Base-by-base conservation (phyloP, 257 asterid genomes). In the Solanum medicagineum region DNA sequence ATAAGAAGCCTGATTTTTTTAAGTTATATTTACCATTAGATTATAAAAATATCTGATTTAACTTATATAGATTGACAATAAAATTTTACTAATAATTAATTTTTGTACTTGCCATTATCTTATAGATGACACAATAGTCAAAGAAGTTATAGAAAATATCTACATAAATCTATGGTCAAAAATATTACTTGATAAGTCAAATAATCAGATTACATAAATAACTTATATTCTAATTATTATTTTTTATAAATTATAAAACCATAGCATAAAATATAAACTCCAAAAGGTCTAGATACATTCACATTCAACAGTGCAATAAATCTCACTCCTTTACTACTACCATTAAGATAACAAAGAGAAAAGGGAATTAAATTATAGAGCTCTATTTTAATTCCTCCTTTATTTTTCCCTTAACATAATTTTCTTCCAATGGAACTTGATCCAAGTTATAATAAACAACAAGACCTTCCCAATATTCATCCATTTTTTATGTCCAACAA, bases 381-480 rank as follows among this genome's bases (percentile, higher is more conserved):
- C 60, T 82, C 59, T 81, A 29, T 29, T 66, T 44, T 81, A 26
- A 65, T 36, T 82, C 56, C 59, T 65, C 65, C 55, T 70, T 47
- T 10, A 86, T 73, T 81, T 81, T 49, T 85, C 4, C 20, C 47
- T 57, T 8, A 1, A n/a, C 5, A 16, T 24, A 10, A 44, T 83
- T 24, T 45, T 5, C 60, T 77, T 86, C 44, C 51, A 47, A 88
- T 88, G 92, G 91, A 90, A 70, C 51, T 56, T 49, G 70, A 56
- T 19, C 53, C 86, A 81, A n/a, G 63, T 49, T 49, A 49, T 22
- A 7, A 65, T 16, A 68, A 68, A 17, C 77, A 68, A 68, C 77
- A 68, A 68, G 66, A 63, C 2, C 8, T 19, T 49, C 56, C 45
- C 17, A 55, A 16, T 17, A 83, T 20, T n/a, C 88, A 83, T 19